These are phyloP conservation scores for Pachyrhizus erosus DNA, from an alignment of 306 rosid genomes.

Conservation along the genomic window DNA sequence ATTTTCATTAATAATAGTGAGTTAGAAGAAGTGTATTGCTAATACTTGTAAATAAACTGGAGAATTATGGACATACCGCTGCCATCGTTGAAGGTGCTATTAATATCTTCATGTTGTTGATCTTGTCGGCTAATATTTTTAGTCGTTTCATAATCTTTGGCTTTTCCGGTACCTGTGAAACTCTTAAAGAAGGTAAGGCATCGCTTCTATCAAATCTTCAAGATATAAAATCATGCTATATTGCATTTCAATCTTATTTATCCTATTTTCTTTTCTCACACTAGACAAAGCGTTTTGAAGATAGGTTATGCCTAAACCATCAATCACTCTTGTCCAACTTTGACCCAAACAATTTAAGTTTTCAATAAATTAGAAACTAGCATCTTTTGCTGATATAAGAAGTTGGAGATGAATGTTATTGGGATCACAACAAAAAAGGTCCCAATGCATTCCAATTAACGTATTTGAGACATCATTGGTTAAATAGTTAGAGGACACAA, in stretches of 20 bases:
- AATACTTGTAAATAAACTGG: neutral
- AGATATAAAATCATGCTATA: neutral
- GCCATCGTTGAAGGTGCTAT: slow-evolving; percentile 47
- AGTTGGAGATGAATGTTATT: neutral
- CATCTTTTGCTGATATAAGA: neutral
- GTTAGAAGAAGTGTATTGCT: neutral
- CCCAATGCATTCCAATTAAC: neutral
- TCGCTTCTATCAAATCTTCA: neutral
- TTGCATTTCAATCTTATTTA: neutral
- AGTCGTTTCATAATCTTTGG: slow-evolving; percentile 20
- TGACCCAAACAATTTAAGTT: neutral
- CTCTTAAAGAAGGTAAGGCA: slow-evolving; percentile 3
- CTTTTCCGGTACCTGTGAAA: slow-evolving; percentile 40
- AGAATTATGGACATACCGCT: slow-evolving; percentile 43
- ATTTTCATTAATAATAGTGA: neutral
- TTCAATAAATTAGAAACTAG: neutral
- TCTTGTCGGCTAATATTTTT: slow-evolving; percentile 17
- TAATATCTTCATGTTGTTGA: slow-evolving; percentile 34
- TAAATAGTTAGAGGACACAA: neutral
- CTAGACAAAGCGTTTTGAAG: neutral
- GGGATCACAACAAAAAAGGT: neutral
- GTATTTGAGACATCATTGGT: neutral
- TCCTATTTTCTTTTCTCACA: neutral
- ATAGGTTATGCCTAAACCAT: neutral
- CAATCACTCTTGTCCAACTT: neutral